Conservation (phyloP, 208 protist species). For the Trypanosoma brucei region DNA sequence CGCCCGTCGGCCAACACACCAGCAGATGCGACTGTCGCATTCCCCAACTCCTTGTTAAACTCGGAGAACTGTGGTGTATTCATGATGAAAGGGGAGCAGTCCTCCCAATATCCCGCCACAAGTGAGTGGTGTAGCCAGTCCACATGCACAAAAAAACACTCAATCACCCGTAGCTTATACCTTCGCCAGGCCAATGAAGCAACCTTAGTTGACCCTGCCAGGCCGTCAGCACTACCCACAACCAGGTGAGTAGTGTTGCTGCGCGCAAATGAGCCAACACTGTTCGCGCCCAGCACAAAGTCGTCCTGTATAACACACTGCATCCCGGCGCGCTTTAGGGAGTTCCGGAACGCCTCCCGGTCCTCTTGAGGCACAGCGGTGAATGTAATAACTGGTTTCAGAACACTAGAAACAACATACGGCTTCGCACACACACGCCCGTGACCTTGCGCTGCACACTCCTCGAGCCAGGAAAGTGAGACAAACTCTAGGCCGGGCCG, state of each 20-base stretch:
- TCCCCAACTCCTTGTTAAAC: slow-evolving; percentile 6
- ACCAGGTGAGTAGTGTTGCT: slow-evolving; percentile 58
- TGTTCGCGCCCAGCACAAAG: slow-evolving; percentile 26
- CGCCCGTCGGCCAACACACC: neutral
- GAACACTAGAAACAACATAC: slow-evolving; percentile 32
- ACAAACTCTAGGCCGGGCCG: slow-evolving; percentile 57
- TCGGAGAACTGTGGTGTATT: slow-evolving; percentile 27
- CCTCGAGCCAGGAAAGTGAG: slow-evolving; percentile 42
- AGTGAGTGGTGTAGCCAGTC: slow-evolving; percentile 54
- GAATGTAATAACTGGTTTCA: slow-evolving; percentile 48
- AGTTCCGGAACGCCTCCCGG: slow-evolving; percentile 22
- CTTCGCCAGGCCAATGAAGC: slow-evolving; percentile 21
- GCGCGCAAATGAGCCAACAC: neutral
- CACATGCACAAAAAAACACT: slow-evolving; percentile 47
- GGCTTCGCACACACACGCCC: slow-evolving; percentile 27
- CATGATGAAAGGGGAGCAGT: slow-evolving; percentile 36
- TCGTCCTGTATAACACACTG: slow-evolving; percentile 36
- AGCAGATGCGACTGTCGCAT: neutral
- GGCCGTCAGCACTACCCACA: slow-evolving; percentile 5
- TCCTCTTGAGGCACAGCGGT: slow-evolving; percentile 32
- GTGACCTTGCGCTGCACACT: slow-evolving; percentile 29
- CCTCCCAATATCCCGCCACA: slow-evolving; percentile 38
- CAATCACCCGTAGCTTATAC: slow-evolving; percentile 4
- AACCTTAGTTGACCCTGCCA: slow-evolving; percentile 28
- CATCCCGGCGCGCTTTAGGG: slow-evolving; percentile 24